Conservation (phyloP, 2,329 filamentous ascomycete genomes). For the Akanthomyces dipterigenus region DNA sequence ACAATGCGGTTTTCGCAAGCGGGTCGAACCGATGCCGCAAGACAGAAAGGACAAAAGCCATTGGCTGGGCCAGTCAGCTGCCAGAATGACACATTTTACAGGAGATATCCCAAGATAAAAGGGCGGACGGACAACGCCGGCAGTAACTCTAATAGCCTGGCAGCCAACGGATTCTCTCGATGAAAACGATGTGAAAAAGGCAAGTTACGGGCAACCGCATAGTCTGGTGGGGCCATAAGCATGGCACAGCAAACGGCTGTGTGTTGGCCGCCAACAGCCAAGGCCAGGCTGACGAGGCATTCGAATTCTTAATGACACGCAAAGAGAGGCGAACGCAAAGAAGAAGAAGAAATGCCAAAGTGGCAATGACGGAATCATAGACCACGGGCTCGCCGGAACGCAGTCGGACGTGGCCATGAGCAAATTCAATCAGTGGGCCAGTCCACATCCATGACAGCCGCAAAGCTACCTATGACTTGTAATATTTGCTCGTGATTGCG, state of each 20-base stretch:
- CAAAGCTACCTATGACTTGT: too few relatives aligned
- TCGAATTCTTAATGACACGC: not conserved
- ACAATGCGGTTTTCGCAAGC: not conserved
- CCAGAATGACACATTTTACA: too few relatives aligned
- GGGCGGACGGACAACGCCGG: too few relatives aligned
- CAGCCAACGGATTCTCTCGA: not conserved
- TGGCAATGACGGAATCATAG: not conserved
- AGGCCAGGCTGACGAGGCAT: not conserved
- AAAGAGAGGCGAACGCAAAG: not conserved
- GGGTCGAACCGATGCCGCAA: not conserved
- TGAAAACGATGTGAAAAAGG: not conserved
- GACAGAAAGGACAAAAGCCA: not conserved
- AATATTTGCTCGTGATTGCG: conserved; percentile 6
- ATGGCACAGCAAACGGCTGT: too few relatives aligned
- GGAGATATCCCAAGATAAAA: too few relatives aligned
- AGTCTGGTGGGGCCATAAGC: conserved; percentile 2
- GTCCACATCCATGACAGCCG: too few relatives aligned
- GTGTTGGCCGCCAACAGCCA: not conserved
- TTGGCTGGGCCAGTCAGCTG: not conserved
- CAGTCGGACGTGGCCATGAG: not conserved
- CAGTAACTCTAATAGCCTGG: not conserved
- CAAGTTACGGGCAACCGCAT: not conserved
- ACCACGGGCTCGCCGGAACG: not conserved
- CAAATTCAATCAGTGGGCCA: not conserved
- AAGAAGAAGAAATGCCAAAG: not conserved